Evolutionary conservation across 108 stramenopile genomes (phyloP).

Genomic region (Aureococcus anophagefferens): DNA sequence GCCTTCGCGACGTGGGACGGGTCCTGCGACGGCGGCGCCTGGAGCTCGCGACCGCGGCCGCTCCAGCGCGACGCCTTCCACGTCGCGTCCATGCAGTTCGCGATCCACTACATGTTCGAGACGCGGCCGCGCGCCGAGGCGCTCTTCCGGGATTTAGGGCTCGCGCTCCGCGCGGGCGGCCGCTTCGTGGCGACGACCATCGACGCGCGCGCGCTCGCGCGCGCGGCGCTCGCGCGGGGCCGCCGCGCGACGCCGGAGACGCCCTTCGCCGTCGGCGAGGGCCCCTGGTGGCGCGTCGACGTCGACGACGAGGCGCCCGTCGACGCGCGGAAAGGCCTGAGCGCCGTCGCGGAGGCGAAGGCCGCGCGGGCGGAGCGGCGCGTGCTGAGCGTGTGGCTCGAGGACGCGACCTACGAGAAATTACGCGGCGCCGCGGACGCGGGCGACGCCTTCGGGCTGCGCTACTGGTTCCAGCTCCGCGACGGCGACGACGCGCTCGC

Average conservation of each 20-base stretch:
- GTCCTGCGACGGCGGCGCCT: background rate
- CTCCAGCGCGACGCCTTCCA: conserved; percentile 66
- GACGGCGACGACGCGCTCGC: conserved; percentile 11
- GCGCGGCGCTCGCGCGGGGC: background rate
- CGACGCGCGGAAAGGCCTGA: too few relatives aligned
- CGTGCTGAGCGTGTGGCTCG: background rate
- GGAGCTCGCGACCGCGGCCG: conserved; percentile 43
- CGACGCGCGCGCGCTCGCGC: conserved; percentile 70
- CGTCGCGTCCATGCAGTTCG: conserved; percentile 92
- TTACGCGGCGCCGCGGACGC: too few relatives aligned
- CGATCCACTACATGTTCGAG: conserved; percentile 97
- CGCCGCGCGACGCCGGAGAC: too few relatives aligned
- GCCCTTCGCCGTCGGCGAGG: too few relatives aligned
- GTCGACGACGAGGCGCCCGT: too few relatives aligned
- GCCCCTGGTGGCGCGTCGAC: too few relatives aligned
- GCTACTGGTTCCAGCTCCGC: background rate
- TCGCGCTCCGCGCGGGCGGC: conserved; percentile 73
- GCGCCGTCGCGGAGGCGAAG: too few relatives aligned
- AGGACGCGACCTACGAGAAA: too few relatives aligned
- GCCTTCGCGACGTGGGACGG: background rate
- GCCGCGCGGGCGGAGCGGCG: background rate
- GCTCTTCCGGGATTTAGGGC: conserved; percentile 78
- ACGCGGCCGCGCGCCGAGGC: conserved; percentile 62
- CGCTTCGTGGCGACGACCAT: conserved; percentile 88
- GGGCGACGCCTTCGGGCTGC: background rate